A percentile compares a stretch with the other conserved stretches of the same genome.
These are phyloP conservation scores for Niebla homalea DNA, from an alignment of 495 filamentous ascomycete genomes.

Conservation along the genomic window DNA sequence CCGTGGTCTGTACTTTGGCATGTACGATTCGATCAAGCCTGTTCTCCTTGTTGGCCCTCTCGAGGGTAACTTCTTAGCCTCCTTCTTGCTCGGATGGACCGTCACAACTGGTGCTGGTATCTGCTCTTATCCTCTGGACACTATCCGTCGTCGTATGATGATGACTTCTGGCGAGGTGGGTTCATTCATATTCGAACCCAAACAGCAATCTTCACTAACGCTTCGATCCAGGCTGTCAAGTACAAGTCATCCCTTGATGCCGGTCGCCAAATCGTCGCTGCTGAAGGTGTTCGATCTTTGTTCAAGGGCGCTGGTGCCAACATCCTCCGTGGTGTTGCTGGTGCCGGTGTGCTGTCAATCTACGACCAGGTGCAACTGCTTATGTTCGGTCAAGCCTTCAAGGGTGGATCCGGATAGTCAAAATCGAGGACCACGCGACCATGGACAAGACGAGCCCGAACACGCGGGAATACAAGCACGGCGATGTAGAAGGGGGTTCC, in stretches of 20 bases:
- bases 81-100: conserved; percentile 95
- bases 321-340: conserved; percentile 99
- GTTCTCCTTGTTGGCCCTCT: conserved; percentile 84
- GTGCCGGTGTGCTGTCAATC: conserved; percentile 99
- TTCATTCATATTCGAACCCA: conserved; percentile 8
- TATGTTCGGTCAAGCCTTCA: conserved; percentile 99
- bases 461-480: conserved; percentile 3
- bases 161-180: conserved; percentile 81
- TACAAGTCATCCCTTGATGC: conserved; percentile 93
- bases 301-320: conserved; percentile 99
- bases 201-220: background rate
- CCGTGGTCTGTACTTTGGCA: conserved; percentile 99
- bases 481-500: background rate
- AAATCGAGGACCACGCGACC: conserved; percentile 14
- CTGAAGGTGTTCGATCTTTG: conserved; percentile 92
- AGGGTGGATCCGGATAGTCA: conserved; percentile 71
- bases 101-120: conserved; percentile 99
- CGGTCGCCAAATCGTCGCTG: conserved; percentile 86
- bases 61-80: conserved; percentile 96
- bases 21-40: conserved; percentile 99
- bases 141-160: conserved; percentile 99
- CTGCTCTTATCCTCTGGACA: conserved; percentile 98
- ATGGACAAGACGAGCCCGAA: background rate
- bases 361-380: conserved; percentile 98
- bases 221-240: conserved; percentile 73